These are phyloP conservation scores for Cyclotella sp. DNA, from an alignment of 108 stramenopile genomes.

Conservation along the genomic window DNA sequence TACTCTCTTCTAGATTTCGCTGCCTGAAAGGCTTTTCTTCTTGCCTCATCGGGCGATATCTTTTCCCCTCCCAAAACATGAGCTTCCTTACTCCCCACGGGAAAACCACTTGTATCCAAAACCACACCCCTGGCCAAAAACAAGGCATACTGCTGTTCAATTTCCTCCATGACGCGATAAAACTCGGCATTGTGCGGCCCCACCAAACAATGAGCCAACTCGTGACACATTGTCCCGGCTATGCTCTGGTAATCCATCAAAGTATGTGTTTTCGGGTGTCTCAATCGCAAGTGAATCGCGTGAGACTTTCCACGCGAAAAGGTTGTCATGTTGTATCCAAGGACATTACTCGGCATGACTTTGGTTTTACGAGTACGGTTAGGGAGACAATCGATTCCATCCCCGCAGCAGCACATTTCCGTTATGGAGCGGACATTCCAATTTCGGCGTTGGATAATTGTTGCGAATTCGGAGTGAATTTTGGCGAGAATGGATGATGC, in stretches of 20 bases:
- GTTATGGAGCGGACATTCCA: slow-evolving; percentile 71
- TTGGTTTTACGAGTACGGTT: slow-evolving; percentile 18
- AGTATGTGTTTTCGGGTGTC: slow-evolving; percentile 53
- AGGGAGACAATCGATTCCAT: slow-evolving; percentile 58
- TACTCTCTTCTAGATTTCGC: slow-evolving; percentile 14
- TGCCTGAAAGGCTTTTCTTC: slow-evolving; percentile 11
- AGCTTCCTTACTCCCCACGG: slow-evolving; percentile 3
- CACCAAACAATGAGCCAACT: slow-evolving; percentile 74
- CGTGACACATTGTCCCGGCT: slow-evolving; percentile 86
- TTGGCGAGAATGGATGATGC: slow-evolving; percentile 57
- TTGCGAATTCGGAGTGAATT: slow-evolving; percentile 70
- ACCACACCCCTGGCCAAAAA: slow-evolving; percentile 53
- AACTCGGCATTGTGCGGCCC: slow-evolving; percentile 67
- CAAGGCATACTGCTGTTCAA: slow-evolving; percentile 67
- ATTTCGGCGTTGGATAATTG: slow-evolving; percentile 64
- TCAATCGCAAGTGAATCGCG: slow-evolving; percentile 78
- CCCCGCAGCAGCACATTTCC: slow-evolving; percentile 88
- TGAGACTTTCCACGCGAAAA: slow-evolving; percentile 40
- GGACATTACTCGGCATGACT: slow-evolving; percentile 64
- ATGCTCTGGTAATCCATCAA: slow-evolving; percentile 70
- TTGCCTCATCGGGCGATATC: slow-evolving; percentile 4
- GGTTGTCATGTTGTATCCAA: slow-evolving; percentile 78
- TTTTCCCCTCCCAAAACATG: slow-evolving; percentile 7
- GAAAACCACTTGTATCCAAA: slow-evolving; percentile 38
- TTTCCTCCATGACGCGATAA: slow-evolving; percentile 86